Evolutionary conservation across 345 rosid species (phyloP).

Genomic region (Diplotaxis tenuifolia): DNA sequence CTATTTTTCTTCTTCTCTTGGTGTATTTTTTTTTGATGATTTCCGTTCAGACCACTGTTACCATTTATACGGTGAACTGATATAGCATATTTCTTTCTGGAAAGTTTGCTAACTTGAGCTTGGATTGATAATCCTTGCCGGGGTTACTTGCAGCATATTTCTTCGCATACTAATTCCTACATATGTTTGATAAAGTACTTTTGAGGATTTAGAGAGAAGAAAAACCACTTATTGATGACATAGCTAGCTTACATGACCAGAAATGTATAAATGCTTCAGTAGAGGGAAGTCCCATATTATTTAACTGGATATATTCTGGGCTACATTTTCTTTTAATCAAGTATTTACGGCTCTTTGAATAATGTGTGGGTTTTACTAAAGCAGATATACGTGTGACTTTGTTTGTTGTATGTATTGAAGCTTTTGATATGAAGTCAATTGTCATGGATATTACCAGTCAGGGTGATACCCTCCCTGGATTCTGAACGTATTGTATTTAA

Average conservation of each 20-base stretch:
- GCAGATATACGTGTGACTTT: neutral
- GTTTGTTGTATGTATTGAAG: conserved; percentile 15
- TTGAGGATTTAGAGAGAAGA: conserved; percentile 3
- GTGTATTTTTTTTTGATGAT: conserved; percentile 1
- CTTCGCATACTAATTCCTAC: conserved; percentile 10
- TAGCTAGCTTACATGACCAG: conserved; percentile 15
- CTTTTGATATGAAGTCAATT: conserved; percentile 15
- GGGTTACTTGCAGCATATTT: conserved; percentile 15
- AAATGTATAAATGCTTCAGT: neutral
- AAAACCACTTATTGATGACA: conserved; percentile 4
- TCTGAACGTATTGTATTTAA: neutral
- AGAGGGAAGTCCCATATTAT: neutral
- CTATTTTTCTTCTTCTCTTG: conserved; percentile 6
- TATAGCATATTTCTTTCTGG: conserved; percentile 2
- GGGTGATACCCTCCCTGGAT: conserved; percentile 13
- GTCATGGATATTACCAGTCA: conserved; percentile 18
- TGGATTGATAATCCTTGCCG: neutral
- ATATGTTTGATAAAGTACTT: neutral
- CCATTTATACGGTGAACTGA: neutral
- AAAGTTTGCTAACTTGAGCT: conserved; percentile 13
- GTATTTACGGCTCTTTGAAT: neutral
- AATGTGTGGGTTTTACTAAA: neutral
- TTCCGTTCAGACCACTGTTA: neutral
- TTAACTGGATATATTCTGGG: conserved; percentile 7
- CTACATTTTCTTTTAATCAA: neutral